Evolutionary conservation across 2,329 filamentous ascomycete genomes (phyloP).

Genomic region (Cephalotrichum gorgonifer): DNA sequence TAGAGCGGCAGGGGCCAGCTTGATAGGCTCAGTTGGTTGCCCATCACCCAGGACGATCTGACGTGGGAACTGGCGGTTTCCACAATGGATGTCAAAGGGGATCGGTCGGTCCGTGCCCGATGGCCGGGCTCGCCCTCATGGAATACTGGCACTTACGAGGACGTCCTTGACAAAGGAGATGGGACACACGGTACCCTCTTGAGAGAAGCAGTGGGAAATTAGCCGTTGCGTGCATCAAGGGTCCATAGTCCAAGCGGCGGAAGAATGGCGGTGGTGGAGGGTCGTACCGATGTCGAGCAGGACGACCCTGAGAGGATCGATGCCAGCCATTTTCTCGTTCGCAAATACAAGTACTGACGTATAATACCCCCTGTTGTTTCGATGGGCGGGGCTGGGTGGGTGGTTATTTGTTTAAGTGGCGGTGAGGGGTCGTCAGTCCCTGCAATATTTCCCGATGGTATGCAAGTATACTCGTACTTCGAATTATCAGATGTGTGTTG

Average conservation of each 20-base stretch:
- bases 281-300: constrained; percentile 48
- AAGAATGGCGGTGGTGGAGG: too few relatives aligned
- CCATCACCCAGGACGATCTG: too few relatives aligned
- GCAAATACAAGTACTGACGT: background rate
- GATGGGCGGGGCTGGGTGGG: background rate
- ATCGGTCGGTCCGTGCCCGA: too few relatives aligned
- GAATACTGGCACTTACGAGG: constrained; percentile 47
- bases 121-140: too few relatives aligned
- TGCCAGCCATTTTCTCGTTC: constrained; percentile 1
- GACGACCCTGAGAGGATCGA: constrained; percentile 29
- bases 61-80: too few relatives aligned
- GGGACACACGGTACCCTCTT: constrained; percentile 74
- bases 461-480: background rate
- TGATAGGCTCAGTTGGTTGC: background rate
- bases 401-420: background rate
- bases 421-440: background rate
- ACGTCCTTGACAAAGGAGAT: constrained; percentile 80
- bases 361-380: background rate
- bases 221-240: background rate
- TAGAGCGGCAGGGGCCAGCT: background rate
- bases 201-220: constrained; percentile 7
- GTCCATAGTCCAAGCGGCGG: background rate
- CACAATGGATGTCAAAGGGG: too few relatives aligned
- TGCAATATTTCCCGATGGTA: background rate
- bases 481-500: background rate